Base-by-base conservation (phyloP, 208 protist genomes). In the Acanthamoeba sp. region DNA sequence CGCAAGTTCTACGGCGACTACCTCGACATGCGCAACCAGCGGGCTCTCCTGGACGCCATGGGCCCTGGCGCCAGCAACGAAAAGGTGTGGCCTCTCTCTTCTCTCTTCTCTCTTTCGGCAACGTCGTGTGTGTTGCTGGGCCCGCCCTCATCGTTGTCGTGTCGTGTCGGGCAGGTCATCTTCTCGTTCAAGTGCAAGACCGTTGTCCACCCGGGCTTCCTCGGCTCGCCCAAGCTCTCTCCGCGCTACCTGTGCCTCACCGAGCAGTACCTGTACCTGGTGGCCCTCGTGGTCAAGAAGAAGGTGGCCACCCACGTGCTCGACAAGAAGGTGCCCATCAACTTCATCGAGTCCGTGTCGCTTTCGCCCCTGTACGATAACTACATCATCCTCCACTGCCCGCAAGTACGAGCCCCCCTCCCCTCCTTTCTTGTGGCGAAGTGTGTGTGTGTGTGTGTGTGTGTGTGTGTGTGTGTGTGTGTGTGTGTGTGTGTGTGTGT, bases 1-100 rank as follows among this genome's bases (percentile, higher is more conserved):
- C 93, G 93, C 36, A 85, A 85, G 57, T 95, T 93, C 84, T 85
- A 82, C 32, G 93, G 93, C 38, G 93, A 95, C 73, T 95, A 95
- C 85, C 57, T 94, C 32, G 92, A 94, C 42, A 80, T 90, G 36
- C 78, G 92, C 57, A 87, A 84, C 48, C 36, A 90, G 71, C 24
- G 16, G 20, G 50, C 57, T 50, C 50, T 94, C 24, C 36, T 91
- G 4, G 29, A 88, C n/a, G 91, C 91, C 55, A 88, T 90, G 91
- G 91, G 73, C 27, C 69, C 50, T 20, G 73, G 73, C 32, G 91
- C 91, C 64, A 9, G 16, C 36, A 94, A 94, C 91, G 73, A 94
- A 22, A 73, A 45, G n/a, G 71, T 94, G 3, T 52, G 1, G 16
- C 52, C 36, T 52, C 12, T 9, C 27, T 40, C 69, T 20, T 78